These are phyloP conservation scores for Beauveria asiatica DNA, from an alignment of 2,329 filamentous ascomycete genomes.

Conservation along the genomic window DNA sequence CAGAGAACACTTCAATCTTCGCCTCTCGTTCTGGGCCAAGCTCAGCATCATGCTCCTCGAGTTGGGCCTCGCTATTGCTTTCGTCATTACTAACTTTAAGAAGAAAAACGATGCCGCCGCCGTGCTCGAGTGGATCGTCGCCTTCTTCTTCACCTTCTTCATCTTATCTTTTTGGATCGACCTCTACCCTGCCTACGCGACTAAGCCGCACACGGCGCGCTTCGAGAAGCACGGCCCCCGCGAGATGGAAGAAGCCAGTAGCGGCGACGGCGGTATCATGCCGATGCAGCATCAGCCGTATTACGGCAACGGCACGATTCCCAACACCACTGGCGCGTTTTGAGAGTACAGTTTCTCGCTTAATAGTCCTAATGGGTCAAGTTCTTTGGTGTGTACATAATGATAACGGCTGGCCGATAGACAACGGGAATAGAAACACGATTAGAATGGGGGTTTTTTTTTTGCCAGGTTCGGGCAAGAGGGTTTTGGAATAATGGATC, in stretches of 20 bases:
- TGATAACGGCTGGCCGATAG: neutral
- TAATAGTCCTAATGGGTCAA: too few species aligned
- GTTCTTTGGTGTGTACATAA: neutral
- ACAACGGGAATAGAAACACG: neutral
- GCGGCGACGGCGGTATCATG: neutral
- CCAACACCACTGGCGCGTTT: neutral
- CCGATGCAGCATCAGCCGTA: neutral
- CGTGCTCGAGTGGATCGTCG: slow-evolving; percentile 69
- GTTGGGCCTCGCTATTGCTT: slow-evolving; percentile 62
- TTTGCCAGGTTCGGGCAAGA: neutral
- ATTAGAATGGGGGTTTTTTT: neutral
- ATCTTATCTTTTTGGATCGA: slow-evolving; percentile 81
- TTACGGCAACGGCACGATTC: neutral
- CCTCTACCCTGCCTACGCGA: slow-evolving; percentile 67
- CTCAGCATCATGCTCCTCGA: slow-evolving; percentile 76
- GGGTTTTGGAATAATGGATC: neutral
- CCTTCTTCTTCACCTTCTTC: slow-evolving; percentile 83
- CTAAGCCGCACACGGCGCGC: slow-evolving; percentile 30
- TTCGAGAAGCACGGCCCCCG: slow-evolving; percentile 20
- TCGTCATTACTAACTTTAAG: slow-evolving; percentile 49
- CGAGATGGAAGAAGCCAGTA: slow-evolving; percentile 18
- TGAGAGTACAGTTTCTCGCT: neutral
- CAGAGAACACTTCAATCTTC: slow-evolving; percentile 64
- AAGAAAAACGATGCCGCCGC: slow-evolving; percentile 57
- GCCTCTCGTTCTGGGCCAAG: slow-evolving; percentile 80